Base-by-base conservation (phyloP, 139 green algal species). In the Picochlorum sp. region DNA sequence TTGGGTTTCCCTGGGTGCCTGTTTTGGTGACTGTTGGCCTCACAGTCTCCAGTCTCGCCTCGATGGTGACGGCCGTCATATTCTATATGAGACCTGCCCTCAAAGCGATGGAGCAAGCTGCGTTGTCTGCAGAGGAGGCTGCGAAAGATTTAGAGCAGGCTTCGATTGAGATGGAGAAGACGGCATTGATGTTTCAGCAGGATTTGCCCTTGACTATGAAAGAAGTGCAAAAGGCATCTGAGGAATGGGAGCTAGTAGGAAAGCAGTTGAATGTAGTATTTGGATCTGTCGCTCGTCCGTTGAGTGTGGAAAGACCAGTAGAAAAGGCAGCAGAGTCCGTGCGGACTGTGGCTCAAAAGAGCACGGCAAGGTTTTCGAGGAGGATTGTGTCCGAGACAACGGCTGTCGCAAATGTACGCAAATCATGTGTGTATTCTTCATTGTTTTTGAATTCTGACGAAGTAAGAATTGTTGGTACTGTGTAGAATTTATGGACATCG, bases 201-300 rank as follows among this genome's bases (percentile, higher is more conserved):
- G 68, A 75, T 60, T 47, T 75, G 52, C 68, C 68, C 57, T 34
- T 70, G 30, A 75, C 68, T 7, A 69, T 71, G 55, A 45, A 66
- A 34, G 62, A 75, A 52, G 41, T 75, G 62, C 69, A 75, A 61
- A 58, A 62, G 50, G 61, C 69, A 45, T 60, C 57, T 49, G 66
- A 75, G 51, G 68, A 70, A 58, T 74, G 60, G 60, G 69, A 75
- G 41, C 62, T 75, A 23, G 20, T 75, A 55, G 69, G 69, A 18
- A 71, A 75, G 59, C 69, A 75, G 57, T 62, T 75, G 18, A 75
- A 75, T 47, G 56, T 62, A 13, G 24, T 71, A 26, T 31, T 58
- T 2, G 15, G 26, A 49, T 60, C 45, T 9, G 38, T 71, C 51
- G 52, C 62, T 49, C 41, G 59, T 6, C 34, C 49, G 8, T n/a